Evolutionary conservation across 805 yeast genomes (phyloP).

Genomic region (Cyberlindnera japonica): DNA sequence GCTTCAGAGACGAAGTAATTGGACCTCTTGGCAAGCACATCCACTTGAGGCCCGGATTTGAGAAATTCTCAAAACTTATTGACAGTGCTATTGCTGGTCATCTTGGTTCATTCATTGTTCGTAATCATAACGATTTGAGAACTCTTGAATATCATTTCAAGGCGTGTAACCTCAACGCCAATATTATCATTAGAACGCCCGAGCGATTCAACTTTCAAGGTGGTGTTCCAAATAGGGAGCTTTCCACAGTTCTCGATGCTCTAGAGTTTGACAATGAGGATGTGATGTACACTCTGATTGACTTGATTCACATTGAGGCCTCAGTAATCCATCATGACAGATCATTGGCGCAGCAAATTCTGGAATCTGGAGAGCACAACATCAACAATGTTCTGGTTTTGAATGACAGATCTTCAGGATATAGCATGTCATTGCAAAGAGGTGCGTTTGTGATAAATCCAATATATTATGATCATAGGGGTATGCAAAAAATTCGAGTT

Average conservation of each 20-base stretch:
- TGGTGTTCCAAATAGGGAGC: slow-evolving; percentile 40
- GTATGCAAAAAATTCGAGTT: slow-evolving; percentile 14
- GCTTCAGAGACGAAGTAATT: slow-evolving; percentile 51
- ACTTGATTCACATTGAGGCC: slow-evolving; percentile 55
- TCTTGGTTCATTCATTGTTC: slow-evolving; percentile 64
- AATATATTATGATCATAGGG: slow-evolving; percentile 34
- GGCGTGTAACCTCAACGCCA: slow-evolving; percentile 31
- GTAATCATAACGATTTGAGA: slow-evolving; percentile 55
- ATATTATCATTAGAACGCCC: slow-evolving; percentile 47
- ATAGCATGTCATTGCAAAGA: slow-evolving; percentile 36
- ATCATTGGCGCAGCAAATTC: slow-evolving; percentile 44
- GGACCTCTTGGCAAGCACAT: slow-evolving; percentile 79
- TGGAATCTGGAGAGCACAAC: slow-evolving; percentile 35
- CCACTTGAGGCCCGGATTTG: slow-evolving; percentile 49
- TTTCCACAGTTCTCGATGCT: slow-evolving; percentile 55
- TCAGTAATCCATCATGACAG: slow-evolving; percentile 50
- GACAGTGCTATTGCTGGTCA: slow-evolving; percentile 50
- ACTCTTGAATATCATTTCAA: slow-evolving; percentile 35
- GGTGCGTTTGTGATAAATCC: slow-evolving; percentile 55
- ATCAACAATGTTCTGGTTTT: slow-evolving; percentile 42
- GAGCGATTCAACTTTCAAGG: slow-evolving; percentile 54
- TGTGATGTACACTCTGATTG: slow-evolving; percentile 61
- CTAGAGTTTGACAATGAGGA: slow-evolving; percentile 52
- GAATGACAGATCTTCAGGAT: slow-evolving; percentile 41
- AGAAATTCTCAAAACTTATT: slow-evolving; percentile 56